Evolutionary conservation across 1,284 basidiomycete species (phyloP), one percentile per base, ranked within the genome.

Genomic region (Gastroboletus turbinatus): DNA sequence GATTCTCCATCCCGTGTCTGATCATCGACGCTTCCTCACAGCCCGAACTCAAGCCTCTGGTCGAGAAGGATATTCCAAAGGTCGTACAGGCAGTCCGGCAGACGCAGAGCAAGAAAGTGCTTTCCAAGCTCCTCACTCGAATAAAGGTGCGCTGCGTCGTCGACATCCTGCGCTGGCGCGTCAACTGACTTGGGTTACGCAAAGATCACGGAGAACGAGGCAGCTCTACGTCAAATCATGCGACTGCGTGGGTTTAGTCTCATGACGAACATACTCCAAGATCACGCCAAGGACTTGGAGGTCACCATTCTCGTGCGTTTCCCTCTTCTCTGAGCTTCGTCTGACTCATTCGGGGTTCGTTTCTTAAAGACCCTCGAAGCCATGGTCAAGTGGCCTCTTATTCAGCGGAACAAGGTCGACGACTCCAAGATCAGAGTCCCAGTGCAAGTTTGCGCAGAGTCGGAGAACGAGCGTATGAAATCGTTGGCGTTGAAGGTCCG

Each of bases 211-310:
- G 85, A 89, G 38, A 94, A 97, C 56, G 81, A 84, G 43, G 78
- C 82, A 0, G 86, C 94, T 19, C 80, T 96, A 36, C 83, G 93
- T 44, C 86, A 94, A 68, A 79, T 98, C 52, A 92, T 98, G 84
- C 90, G 95, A 30, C 78, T 98, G 67, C 94, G 97, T 71, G 96
- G 95, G 1, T 95, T 97, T 70, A 92, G 90, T 71, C 77, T 96
- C 23, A 95, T 98, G 92, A 88, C 84, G 46, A 94, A 90, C 68
- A 80, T 98, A 44, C 76, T 98, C 32, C 84, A 90, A 47, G 95
- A 98, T 66, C 80, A 94, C 67, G 71, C 73, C 16, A 79, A 83
- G 30, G 92, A 98, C 63, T 62, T 77, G 25, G 90, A 95, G 39
- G 79, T 98, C 32, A 76, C 89, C 33, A 72, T 81, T 10, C 74